Percentiles rank a stretch among this genome's conserved stretches.
These are phyloP conservation scores for Curvularia sp. DNA, from an alignment of 2,329 filamentous ascomycete species.

Conservation along the genomic window DNA sequence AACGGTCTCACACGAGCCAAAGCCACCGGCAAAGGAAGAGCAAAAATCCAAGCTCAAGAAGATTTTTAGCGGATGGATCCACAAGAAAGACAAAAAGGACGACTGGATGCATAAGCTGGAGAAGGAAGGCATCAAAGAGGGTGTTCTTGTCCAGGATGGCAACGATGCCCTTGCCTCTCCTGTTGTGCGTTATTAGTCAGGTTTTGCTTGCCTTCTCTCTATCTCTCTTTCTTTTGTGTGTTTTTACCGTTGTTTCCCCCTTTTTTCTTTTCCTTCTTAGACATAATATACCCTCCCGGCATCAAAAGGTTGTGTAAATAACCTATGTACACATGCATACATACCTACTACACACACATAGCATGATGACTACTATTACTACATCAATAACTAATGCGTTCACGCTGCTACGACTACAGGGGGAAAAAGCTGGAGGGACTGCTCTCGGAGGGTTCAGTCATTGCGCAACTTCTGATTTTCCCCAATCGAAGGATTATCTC, in stretches of 20 bases:
- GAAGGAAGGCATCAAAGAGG: slow-evolving; percentile 51
- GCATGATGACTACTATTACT: not conserved
- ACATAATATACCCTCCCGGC: not conserved
- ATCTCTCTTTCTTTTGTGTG: not conserved
- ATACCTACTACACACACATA: not conserved
- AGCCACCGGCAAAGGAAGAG: slow-evolving; percentile 33
- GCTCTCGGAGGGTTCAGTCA: not conserved
- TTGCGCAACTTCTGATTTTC: not conserved
- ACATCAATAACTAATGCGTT: not conserved
- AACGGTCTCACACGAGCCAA: slow-evolving; percentile 24
- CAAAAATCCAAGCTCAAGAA: slow-evolving; percentile 46
- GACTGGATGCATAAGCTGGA: slow-evolving; percentile 54
- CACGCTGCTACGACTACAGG: not conserved
- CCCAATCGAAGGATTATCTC: not conserved
- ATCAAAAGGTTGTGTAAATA: not conserved
- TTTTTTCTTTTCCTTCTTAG: not conserved
- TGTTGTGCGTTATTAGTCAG: slow-evolving; percentile 44
- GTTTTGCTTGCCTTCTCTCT: not conserved
- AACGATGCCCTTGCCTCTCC: slow-evolving; percentile 34
- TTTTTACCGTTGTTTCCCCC: not conserved
- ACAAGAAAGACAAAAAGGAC: slow-evolving; percentile 48
- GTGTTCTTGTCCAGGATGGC: slow-evolving; percentile 45
- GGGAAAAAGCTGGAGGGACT: not conserved
- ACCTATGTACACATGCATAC: not conserved
- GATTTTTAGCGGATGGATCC: slow-evolving; percentile 46